Percentiles rank a stretch among this genome's conserved stretches.
Evolutionary conservation across 2,329 filamentous ascomycete species (phyloP).

Genomic region (Xylariomycetidae sp.): DNA sequence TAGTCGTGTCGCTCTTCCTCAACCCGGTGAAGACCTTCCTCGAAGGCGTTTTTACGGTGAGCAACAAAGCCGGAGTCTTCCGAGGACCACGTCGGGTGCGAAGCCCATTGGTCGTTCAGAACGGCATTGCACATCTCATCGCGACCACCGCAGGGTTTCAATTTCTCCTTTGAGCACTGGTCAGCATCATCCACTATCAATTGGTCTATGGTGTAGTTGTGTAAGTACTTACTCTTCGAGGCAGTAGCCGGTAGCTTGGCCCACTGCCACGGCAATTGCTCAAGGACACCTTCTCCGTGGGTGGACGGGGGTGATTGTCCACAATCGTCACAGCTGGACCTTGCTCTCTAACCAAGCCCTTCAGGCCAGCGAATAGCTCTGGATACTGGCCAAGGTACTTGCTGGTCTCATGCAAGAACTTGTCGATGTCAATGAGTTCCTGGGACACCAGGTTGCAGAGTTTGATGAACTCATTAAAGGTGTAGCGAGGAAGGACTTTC

Average conservation of each 20-base stretch:
- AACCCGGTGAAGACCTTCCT: slow-evolving; percentile 90
- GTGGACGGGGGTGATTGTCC: slow-evolving; percentile 69
- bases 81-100: slow-evolving; percentile 96
- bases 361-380: slow-evolving; percentile 87
- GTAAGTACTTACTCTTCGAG: slow-evolving; percentile 57
- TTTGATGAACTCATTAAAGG: slow-evolving; percentile 94
- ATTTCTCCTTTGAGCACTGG: slow-evolving; percentile 54
- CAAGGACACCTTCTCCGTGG: slow-evolving; percentile 77
- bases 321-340: slow-evolving; percentile 71
- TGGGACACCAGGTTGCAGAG: slow-evolving; percentile 93
- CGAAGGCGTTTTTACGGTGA: slow-evolving; percentile 91
- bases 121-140: slow-evolving; percentile 92
- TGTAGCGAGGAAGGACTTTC: slow-evolving; percentile 89
- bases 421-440: slow-evolving; percentile 80
- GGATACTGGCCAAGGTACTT: slow-evolving; percentile 82
- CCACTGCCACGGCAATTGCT: slow-evolving; percentile 95
- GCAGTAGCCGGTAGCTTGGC: slow-evolving; percentile 88
- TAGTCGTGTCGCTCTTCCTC: slow-evolving; percentile 98
- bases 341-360: slow-evolving; percentile 72
- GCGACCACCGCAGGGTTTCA: slow-evolving; percentile 87
- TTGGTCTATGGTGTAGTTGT: neutral
- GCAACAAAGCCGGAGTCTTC: slow-evolving; percentile 97
- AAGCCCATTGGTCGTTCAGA: slow-evolving; percentile 96
- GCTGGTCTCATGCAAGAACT: slow-evolving; percentile 75
- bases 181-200: neutral